A percentile compares a stretch with the other conserved stretches of the same genome.
phyloP scores from a whole-genome alignment of 2,329 filamentous ascomycete species.

The Hymenoscyphus albidus region DNA sequence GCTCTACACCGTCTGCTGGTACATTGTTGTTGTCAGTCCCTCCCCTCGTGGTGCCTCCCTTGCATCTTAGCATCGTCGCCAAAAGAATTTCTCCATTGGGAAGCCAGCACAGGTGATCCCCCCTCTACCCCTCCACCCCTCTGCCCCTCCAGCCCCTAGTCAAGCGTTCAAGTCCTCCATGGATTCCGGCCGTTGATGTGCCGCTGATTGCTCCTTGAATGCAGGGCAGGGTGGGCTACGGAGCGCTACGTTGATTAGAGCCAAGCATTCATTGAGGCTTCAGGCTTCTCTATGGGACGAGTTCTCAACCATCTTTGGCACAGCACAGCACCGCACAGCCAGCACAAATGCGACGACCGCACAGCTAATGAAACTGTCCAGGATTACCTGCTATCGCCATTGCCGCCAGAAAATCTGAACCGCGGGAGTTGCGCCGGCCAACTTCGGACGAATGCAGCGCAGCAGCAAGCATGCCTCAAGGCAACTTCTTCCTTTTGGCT shows the following conservation, averaged over 20 bases:
- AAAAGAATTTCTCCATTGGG: not conserved
- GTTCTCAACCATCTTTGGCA: not conserved
- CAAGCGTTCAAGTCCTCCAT: not conserved
- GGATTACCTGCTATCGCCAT: constrained; percentile 2
- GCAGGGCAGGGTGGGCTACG: not conserved
- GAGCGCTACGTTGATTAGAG: not conserved
- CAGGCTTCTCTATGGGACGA: not conserved
- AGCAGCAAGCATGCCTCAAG: not conserved
- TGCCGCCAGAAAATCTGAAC: constrained; percentile 8
- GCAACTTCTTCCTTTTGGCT: not conserved
- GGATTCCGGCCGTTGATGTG: not conserved
- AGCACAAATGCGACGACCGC: not conserved
- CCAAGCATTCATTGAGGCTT: not conserved
- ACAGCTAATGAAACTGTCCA: not conserved
- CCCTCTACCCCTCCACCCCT: not conserved
- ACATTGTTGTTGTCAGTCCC: not conserved
- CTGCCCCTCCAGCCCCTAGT: not conserved
- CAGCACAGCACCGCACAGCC: too few relatives aligned
- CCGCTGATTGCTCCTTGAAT: not conserved
- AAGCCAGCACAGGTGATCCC: not conserved
- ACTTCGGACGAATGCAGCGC: not conserved
- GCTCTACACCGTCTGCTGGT: too few relatives aligned
- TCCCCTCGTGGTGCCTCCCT: not conserved
- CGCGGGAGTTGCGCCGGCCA: not conserved
- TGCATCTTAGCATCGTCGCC: not conserved